phyloP scores from a whole-genome alignment of 2,329 filamentous ascomycete genomes.

The Alternaria sp. region DNA sequence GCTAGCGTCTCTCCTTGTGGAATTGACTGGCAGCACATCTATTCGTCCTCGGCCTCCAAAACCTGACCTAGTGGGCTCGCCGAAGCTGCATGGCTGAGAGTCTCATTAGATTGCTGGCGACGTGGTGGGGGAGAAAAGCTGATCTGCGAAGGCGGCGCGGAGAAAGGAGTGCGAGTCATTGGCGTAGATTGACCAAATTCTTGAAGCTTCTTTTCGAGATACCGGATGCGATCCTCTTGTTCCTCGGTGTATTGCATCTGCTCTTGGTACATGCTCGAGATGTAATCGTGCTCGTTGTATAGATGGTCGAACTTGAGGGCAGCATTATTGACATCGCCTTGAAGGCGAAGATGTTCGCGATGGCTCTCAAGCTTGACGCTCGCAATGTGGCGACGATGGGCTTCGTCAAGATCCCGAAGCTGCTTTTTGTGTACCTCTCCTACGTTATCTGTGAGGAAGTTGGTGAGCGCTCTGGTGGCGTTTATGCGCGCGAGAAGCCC shows the following conservation, averaged over 20 bases:
- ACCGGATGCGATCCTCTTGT: constrained; percentile 39
- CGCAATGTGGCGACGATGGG: constrained; percentile 16
- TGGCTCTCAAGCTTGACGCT: constrained; percentile 15
- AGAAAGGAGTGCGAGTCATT: constrained; percentile 13
- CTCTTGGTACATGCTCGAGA: constrained; percentile 23
- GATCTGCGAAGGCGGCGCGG: constrained; percentile 24
- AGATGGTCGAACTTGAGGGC: constrained; percentile 19
- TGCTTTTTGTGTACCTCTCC: constrained; percentile 12
- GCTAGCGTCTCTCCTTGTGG: background rate
- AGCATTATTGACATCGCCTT: constrained; percentile 6
- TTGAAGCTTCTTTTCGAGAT: constrained; percentile 40
- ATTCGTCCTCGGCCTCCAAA: constrained; percentile 13
- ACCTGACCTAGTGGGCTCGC: constrained; percentile 13
- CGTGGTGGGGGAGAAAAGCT: constrained; percentile 20
- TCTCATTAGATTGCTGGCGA: constrained; percentile 4
- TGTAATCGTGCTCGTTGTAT: constrained; percentile 24
- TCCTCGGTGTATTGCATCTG: constrained; percentile 29
- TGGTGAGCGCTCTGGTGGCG: constrained; percentile 3
- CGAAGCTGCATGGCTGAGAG: background rate
- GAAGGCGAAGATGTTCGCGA: constrained; percentile 10
- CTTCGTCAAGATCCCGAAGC: constrained; percentile 16
- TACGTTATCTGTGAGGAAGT: constrained; percentile 10
- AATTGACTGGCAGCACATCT: background rate
- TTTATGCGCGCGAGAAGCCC: constrained; percentile 1
- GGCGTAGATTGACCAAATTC: constrained; percentile 24